Evolutionary conservation across 2,329 filamentous ascomycete species (phyloP), one percentile per base, ranked within the genome.

Genomic region (Cryphonectria naterciae): DNA sequence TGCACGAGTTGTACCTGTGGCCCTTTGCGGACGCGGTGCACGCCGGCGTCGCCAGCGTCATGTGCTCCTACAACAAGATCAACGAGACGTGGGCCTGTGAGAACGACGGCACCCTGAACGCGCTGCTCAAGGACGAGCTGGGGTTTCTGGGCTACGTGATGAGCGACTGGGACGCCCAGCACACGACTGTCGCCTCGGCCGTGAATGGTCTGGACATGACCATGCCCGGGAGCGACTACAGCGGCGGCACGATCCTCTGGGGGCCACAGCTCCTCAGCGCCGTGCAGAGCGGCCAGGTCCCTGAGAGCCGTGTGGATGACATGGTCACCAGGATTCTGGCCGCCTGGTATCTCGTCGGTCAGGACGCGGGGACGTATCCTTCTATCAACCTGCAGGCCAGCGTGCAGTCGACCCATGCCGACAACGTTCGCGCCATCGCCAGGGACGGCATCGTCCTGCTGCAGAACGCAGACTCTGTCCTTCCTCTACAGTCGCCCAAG

Each of bases 121-220:
- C 85, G 65, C 77, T 93, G 4, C 81, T 93, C 22, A 93, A 93
- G 80, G 80, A 85, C 19, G 90, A 94, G 78, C 85, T 96, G 17
- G 93, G 91, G n/a, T 95, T 95, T 85, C 90, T 77, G 85, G 93
- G 83, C 8, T 84, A 83, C 70, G 77, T 85, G 46, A 80, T 86
- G 79, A 84, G 79, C 68, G 93, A 96, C 79, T 96, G 93, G 93
- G 84, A 86, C 74, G 93, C 91, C 2, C 92, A 94, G 77, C 92
- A 95, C 80, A 88, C 89, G 35, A 93, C 92, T 72, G 87, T 89
- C 11, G 85, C 85, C 13, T 85, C 86, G 67, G 89, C 92, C 35
- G 84, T 91, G 73, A 87, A 88, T 35, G 93, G 93, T 39, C 79
- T 95, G 73, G 93, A 95, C 78, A 93, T 94, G 92, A 89, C 90